These are phyloP conservation scores for Mycena galericulata DNA, from an alignment of 768 basidiomycete genomes.

Conservation along the genomic window DNA sequence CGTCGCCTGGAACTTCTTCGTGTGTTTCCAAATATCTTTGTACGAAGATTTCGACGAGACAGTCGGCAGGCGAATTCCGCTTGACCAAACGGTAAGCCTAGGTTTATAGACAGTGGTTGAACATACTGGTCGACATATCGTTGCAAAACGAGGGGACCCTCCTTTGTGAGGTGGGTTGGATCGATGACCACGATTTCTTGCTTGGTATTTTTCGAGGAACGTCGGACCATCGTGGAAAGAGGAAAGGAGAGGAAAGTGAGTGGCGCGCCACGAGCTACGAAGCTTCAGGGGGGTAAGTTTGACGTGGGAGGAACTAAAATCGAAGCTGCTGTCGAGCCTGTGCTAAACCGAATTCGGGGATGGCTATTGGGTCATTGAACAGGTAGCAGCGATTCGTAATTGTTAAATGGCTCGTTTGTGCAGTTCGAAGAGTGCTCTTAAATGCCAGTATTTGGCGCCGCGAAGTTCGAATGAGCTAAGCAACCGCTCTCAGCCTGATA, in stretches of 20 bases:
- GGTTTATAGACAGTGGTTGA: too few species aligned
- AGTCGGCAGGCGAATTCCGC: constrained; percentile 27
- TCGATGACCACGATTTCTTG: constrained; percentile 1
- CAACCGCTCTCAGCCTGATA: constrained; percentile 11
- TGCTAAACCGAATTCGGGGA: not conserved
- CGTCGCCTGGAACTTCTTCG: constrained; percentile 20
- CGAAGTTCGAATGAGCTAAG: not conserved
- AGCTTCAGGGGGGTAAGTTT: too few species aligned
- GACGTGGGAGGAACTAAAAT: too few species aligned
- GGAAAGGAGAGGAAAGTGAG: not conserved
- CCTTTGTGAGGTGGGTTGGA: constrained; percentile 20
- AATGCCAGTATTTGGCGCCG: too few species aligned
- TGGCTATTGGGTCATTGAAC: too few species aligned
- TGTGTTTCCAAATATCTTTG: constrained; percentile 29
- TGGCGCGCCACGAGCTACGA: not conserved
- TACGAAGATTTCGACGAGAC: constrained; percentile 32
- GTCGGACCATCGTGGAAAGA: constrained; percentile 11
- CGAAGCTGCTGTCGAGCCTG: constrained; percentile 1
- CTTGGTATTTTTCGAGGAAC: constrained; percentile 14
- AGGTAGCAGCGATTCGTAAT: too few species aligned
- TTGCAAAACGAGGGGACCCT: constrained; percentile 18
- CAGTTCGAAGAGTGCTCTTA: too few species aligned
- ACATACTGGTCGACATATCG: constrained; percentile 29
- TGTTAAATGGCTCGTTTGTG: too few species aligned
- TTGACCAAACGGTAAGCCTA: too few species aligned